Evolutionary conservation across 108 stramenopile genomes (phyloP).

Genomic region (Nannochloropsis gaditana): DNA sequence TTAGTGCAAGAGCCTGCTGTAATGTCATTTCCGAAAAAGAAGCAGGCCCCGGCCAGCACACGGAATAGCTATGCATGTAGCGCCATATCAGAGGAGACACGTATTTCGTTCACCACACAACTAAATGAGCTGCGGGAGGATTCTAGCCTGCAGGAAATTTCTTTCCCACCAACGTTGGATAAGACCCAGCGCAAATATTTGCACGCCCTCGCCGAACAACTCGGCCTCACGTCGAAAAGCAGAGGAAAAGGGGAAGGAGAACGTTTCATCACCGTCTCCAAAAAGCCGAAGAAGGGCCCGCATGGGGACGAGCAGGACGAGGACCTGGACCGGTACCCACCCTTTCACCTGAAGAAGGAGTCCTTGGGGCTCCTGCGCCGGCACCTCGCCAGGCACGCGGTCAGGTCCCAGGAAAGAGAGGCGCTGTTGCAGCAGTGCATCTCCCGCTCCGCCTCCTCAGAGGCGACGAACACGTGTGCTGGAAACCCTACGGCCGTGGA

Average conservation of each 20-base stretch:
- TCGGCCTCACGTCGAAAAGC: conserved; percentile 52
- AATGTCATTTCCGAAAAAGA: too few relatives aligned
- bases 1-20: too few relatives aligned
- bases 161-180: conserved; percentile 48
- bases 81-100: background rate
- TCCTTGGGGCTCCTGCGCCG: background rate
- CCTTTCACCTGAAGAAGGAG: background rate
- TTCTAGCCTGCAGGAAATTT: background rate
- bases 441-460: background rate
- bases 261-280: conserved; percentile 52
- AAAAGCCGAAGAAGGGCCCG: background rate
- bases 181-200: conserved; percentile 51
- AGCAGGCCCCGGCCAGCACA: background rate
- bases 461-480: background rate
- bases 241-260: conserved; percentile 38
- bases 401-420: background rate
- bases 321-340: background rate
- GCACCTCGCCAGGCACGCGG: background rate
- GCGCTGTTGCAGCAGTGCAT: conserved; percentile 7
- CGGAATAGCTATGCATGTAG: background rate
- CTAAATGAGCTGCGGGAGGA: background rate
- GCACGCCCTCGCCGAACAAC: conserved; percentile 39
- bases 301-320: background rate
- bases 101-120: conserved; percentile 14
- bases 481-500: background rate